These are phyloP conservation scores for Alternaria arbusti DNA, from an alignment of 2,329 filamentous ascomycete species.

Conservation along the genomic window DNA sequence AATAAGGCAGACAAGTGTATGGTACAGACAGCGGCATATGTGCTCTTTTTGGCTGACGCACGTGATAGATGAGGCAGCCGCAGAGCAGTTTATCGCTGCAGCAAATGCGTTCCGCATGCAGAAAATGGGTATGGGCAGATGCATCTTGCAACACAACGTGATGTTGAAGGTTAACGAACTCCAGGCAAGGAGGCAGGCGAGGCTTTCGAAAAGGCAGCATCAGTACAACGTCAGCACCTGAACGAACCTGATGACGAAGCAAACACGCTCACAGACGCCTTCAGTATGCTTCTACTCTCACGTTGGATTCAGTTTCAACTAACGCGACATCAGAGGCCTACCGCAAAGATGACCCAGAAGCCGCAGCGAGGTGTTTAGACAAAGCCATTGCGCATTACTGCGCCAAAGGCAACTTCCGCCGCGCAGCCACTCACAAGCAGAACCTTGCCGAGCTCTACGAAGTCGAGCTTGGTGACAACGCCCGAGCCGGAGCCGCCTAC, in stretches of 20 bases:
- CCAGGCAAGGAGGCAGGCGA: slow-evolving; percentile 83
- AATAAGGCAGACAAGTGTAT: slow-evolving; percentile 79
- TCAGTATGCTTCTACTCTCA: slow-evolving; percentile 57
- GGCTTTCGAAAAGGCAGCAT: slow-evolving; percentile 84
- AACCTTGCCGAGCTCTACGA: slow-evolving; percentile 87
- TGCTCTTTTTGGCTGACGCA: slow-evolving; percentile 22
- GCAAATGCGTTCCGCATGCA: slow-evolving; percentile 92
- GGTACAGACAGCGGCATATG: neutral
- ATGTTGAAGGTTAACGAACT: slow-evolving; percentile 9
- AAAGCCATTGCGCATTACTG: slow-evolving; percentile 86
- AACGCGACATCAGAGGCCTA: slow-evolving; percentile 68
- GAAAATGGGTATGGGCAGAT: slow-evolving; percentile 69
- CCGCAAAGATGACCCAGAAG: slow-evolving; percentile 80
- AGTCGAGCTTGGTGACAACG: slow-evolving; percentile 76
- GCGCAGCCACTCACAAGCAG: slow-evolving; percentile 90
- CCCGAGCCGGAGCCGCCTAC: slow-evolving; percentile 81
- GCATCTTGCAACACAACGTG: neutral
- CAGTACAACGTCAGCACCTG: slow-evolving; percentile 78
- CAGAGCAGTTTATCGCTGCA: slow-evolving; percentile 85
- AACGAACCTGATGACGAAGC: slow-evolving; percentile 93
- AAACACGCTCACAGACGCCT: slow-evolving; percentile 86
- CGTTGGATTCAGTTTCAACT: slow-evolving; percentile 1
- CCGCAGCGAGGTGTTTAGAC: slow-evolving; percentile 81
- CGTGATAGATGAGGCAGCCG: slow-evolving; percentile 72
- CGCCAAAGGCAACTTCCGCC: slow-evolving; percentile 85